Base-by-base conservation (phyloP, 352 stramenopile genomes). In the Globisporangium rhizosaccharum region DNA sequence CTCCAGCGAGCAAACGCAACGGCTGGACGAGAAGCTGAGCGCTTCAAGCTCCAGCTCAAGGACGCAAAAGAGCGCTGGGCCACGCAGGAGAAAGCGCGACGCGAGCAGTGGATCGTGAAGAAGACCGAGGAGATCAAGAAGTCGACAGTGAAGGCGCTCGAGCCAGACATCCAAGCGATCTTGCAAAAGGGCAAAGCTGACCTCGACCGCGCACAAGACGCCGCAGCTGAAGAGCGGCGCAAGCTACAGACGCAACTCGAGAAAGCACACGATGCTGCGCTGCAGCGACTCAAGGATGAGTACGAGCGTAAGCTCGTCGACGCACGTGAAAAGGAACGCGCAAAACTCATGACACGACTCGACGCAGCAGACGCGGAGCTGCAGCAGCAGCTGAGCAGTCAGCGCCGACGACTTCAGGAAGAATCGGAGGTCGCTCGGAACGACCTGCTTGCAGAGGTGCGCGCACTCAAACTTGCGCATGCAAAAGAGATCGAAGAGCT, bases 41-140 rank as follows among this genome's bases (percentile, higher is more conserved):
- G 71, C 23, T 88, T 78, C 57, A 88, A 92, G 42, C 28, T 87
- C 55, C 83, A 93, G 57, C 63, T 91, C 42, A 90, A 89, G 57
- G 75, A 91, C 52, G 83, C 81, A 26, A 89, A 89, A 57, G 72
- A 91, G 33, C 65, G 75, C n/a, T 93, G 83, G 83, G 39, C 65
- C 30, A 64, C 73, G 2, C 77, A 90, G 53, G 83, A 93, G 51
- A 90, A 90, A 49, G 63, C 72, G 23, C 73, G 77, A 15, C 77
- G 83, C 45, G 81, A 91, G 36, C 77, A 93, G 51, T 93, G 81
- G 83, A 85, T 92, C 59, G 63, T 73, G 17, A 88, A 90, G 57
- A 92, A 93, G 65, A 93, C 81, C 1, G 83, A 90, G 46, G 83
- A 93, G 62, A 90, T 91, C 62, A 93, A 93, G 65, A 93, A 91